A percentile compares a stretch with the other conserved stretches of the same genome.
Evolutionary conservation across 129 eudicot species (phyloP).

Genomic region (Erigeron canadensis): DNA sequence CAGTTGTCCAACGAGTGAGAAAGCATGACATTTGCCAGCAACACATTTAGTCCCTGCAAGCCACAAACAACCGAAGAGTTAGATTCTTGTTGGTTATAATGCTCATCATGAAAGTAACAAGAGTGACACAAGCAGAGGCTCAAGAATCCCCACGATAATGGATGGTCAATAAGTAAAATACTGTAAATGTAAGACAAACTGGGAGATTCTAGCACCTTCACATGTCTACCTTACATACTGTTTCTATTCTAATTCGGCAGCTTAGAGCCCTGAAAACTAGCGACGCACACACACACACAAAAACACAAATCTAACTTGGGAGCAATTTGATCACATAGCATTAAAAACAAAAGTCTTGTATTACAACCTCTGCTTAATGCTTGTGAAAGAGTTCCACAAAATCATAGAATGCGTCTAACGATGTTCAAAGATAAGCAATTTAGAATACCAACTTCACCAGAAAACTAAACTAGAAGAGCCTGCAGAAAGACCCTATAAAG

Average conservation of each 20-base stretch:
- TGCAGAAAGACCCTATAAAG: background rate
- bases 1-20: background rate
- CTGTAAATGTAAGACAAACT: background rate
- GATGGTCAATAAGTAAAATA: background rate
- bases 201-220: background rate
- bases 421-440: slow-evolving; percentile 7
- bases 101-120: too few relatives aligned
- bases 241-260: background rate
- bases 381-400: background rate
- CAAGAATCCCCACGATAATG: too few relatives aligned
- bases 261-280: background rate
- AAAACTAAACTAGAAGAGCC: background rate
- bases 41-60: slow-evolving; percentile 33
- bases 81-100: background rate
- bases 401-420: background rate
- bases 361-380: background rate
- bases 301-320: background rate
- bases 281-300: background rate
- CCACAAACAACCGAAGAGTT: slow-evolving; percentile 14
- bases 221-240: too few relatives aligned
- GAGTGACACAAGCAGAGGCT: too few relatives aligned
- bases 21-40: slow-evolving; percentile 2
- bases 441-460: background rate
- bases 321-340: background rate
- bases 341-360: background rate